Base-by-base conservation (phyloP, 805 yeast genomes). In the Priceomyces medius region DNA sequence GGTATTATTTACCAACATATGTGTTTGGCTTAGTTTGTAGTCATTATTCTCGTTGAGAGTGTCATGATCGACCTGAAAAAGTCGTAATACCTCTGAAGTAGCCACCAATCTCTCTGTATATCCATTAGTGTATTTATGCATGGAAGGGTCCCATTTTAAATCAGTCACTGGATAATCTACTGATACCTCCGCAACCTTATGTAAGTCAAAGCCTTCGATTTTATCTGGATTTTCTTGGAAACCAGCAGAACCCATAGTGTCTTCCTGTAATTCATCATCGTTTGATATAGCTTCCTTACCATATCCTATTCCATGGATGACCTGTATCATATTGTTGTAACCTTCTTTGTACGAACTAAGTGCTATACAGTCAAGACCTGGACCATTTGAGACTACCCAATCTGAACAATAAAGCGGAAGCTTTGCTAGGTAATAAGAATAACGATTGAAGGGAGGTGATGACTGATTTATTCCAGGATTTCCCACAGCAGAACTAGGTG, bases 321-420 rank as follows among this genome's bases (percentile, higher is more conserved):
- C 61, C 54, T 80, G 81, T 19, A 89, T 58, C 49, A 78, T 77
- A 62, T 90, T 90, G 31, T 73, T 67, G 20, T 80, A 68, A 38
- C 88, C 95, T 59, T 90, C 97, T 44, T 85, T 77, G 57, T 81
- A 88, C 0, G 96, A 77, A n/a, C 83, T 74, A n/a, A 84, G 57
- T 0, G 88, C 93, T 6, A 86, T 61, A 35, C 73, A 65, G 7
- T 80, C 81, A 8, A 55, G 44, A 2, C 68, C 69, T 3, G 32
- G 50, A 14, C 50, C 53, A 5, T 51, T 45, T 14, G 55, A 35
- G 20, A 42, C 42, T 4, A 46, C 46, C 73, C 74, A 68, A 51
- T 63, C 72, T 3, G 64, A 54, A 32, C 69, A 37, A 18, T 44
- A 38, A 13, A 38, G 29, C 14, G 48, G 45, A 29, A 28, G 33